phyloP scores from a whole-genome alignment of 495 filamentous ascomycete genomes.

The Talaromyces adpressus region DNA sequence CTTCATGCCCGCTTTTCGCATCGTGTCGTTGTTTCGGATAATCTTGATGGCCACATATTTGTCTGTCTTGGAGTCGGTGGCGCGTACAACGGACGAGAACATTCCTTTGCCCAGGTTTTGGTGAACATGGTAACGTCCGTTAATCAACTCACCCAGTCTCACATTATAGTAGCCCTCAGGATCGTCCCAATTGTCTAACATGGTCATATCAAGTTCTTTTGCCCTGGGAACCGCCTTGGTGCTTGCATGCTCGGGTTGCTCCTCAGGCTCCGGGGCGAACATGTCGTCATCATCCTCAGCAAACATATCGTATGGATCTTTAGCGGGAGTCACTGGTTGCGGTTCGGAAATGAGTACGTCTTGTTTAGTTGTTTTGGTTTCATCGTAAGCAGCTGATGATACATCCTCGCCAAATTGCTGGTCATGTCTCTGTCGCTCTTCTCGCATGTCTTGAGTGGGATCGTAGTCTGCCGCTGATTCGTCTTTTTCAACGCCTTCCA shows the following conservation, averaged over 20 bases:
- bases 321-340: constrained; percentile 28
- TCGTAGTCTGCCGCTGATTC: constrained; percentile 96
- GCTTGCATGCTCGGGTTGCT: constrained; percentile 33
- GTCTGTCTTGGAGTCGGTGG: constrained; percentile 67
- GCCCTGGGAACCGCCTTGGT: constrained; percentile 47
- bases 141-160: constrained; percentile 79
- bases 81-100: constrained; percentile 92
- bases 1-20: constrained; percentile 88
- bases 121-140: constrained; percentile 80
- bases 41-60: constrained; percentile 84
- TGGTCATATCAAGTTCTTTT: constrained; percentile 66
- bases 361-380: constrained; percentile 49
- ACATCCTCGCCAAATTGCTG: constrained; percentile 50
- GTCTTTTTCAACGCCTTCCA: constrained; percentile 53
- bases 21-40: constrained; percentile 87
- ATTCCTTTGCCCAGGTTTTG: constrained; percentile 88
- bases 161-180: constrained; percentile 93
- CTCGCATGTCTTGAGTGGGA: constrained; percentile 85
- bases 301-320: constrained; percentile 89
- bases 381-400: constrained; percentile 54
- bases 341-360: constrained; percentile 48
- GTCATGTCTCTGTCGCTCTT: constrained; percentile 71
- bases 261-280: constrained; percentile 60
- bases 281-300: constrained; percentile 87
- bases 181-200: constrained; percentile 92